These are phyloP conservation scores for Straminergon stramineum DNA, from an alignment of 225 moss, liverwort and hornwort genomes.

Conservation along the genomic window DNA sequence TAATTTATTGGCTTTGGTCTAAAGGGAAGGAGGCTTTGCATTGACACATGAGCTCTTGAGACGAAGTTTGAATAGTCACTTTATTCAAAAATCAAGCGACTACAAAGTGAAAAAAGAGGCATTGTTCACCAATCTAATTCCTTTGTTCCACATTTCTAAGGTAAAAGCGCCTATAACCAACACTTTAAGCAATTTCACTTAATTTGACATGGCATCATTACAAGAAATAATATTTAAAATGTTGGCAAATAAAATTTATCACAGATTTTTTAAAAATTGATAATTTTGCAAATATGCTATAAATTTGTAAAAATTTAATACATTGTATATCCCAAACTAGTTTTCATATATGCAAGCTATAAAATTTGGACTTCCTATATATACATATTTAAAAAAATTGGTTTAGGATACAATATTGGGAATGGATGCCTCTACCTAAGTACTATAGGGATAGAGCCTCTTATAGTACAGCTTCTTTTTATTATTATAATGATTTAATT, in stretches of 20 bases:
- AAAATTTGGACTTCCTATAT: not conserved
- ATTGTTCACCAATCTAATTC: too few species aligned
- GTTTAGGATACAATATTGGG: not conserved
- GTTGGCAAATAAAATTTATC: too few species aligned
- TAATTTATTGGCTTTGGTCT: not conserved
- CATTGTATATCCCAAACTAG: accelerated
- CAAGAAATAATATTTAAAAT: not conserved
- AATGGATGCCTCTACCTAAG: not conserved
- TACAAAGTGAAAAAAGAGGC: accelerated
- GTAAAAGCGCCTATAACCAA: not conserved
- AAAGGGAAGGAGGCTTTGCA: not conserved
- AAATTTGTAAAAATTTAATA: not conserved
- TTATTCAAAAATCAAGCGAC: not conserved
- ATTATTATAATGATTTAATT: not conserved
- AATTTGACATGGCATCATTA: not conserved
- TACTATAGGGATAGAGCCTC: not conserved
- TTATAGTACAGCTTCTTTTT: accelerated
- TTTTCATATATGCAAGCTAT: not conserved
- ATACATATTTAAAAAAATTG: not conserved
- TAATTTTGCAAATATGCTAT: not conserved
- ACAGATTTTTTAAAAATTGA: not conserved
- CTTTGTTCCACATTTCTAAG: not conserved
- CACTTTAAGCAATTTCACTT: not conserved
- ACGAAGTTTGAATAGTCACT: not conserved
- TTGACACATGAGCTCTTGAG: accelerated